phyloP scores from a whole-genome alignment of 2,329 filamentous ascomycete species.

The Trichoderma sp. region DNA sequence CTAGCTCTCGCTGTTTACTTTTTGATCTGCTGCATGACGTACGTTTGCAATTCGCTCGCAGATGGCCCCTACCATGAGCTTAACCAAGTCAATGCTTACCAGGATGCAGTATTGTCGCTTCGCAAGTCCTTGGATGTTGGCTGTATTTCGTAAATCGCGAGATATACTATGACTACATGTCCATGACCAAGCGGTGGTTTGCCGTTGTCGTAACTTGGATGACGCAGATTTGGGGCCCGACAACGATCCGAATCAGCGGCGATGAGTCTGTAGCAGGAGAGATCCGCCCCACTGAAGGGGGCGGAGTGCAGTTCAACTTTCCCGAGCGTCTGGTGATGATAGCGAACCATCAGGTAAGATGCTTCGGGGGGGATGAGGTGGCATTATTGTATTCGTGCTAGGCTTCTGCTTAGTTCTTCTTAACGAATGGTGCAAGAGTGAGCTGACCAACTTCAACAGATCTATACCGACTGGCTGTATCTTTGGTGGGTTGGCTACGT shows the following conservation, averaged over 20 bases:
- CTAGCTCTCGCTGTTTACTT: constrained; percentile 54
- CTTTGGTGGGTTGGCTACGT: constrained; percentile 94
- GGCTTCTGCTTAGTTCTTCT: neutral
- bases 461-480: constrained; percentile 91
- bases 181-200: constrained; percentile 80
- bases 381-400: no score
- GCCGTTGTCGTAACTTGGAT: constrained; percentile 73
- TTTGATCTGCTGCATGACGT: constrained; percentile 46
- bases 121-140: constrained; percentile 72
- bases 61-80: neutral
- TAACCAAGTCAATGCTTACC: neutral
- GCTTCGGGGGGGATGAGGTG: neutral
- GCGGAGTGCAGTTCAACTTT: constrained; percentile 73
- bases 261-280: constrained; percentile 76
- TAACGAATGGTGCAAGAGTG: neutral
- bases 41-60: constrained; percentile 28
- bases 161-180: constrained; percentile 82
- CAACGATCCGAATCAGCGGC: constrained; percentile 76
- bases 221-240: constrained; percentile 86
- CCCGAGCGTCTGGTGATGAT: constrained; percentile 79
- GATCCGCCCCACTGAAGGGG: constrained; percentile 65
- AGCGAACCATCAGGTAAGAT: constrained; percentile 75
- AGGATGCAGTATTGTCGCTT: constrained; percentile 56
- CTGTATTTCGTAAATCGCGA: constrained; percentile 73
- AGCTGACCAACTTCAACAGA: constrained; percentile 36